These are phyloP conservation scores for Xanthoceras sorbifolium DNA, from an alignment of 345 rosid species.

Conservation along the genomic window DNA sequence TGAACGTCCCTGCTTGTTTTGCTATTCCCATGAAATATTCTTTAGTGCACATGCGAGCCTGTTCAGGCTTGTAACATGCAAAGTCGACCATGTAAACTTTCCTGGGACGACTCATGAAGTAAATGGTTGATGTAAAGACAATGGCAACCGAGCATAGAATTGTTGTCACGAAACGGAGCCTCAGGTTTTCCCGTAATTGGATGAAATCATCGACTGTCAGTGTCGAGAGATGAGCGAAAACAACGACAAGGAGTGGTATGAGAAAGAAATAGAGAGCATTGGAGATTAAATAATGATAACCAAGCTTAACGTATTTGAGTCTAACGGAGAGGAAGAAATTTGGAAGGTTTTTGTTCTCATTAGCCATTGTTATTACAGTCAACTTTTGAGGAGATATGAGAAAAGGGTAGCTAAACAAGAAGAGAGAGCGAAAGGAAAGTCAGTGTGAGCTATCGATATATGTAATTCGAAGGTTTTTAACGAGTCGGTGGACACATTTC, in stretches of 20 bases:
- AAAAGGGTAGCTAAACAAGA: no score
- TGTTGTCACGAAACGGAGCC: slow-evolving; percentile 19
- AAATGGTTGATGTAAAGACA: slow-evolving; percentile 25
- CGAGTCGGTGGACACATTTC: no score
- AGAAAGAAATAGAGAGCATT: slow-evolving; percentile 31
- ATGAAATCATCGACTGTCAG: slow-evolving; percentile 16
- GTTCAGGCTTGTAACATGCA: slow-evolving; percentile 26
- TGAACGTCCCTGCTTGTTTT: background rate
- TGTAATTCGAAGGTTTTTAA: no score
- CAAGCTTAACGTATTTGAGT: slow-evolving; percentile 44
- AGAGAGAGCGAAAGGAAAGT: no score
- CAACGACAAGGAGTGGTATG: slow-evolving; percentile 12
- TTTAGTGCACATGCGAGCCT: background rate
- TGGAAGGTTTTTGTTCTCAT: slow-evolving; percentile 19
- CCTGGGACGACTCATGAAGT: slow-evolving; percentile 33
- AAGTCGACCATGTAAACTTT: slow-evolving; percentile 24
- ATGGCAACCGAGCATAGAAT: slow-evolving; percentile 12
- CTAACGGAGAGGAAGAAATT: slow-evolving; percentile 29
- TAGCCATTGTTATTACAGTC: no score
- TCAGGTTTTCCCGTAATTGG: slow-evolving; percentile 21
- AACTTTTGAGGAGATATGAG: no score
- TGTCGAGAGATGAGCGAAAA: slow-evolving; percentile 21
- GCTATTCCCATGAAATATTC: background rate
- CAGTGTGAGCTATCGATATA: no score
- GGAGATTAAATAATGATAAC: slow-evolving; percentile 43